phyloP scores from a whole-genome alignment of 202 grass and related monocot genomes.

The Setaria viridis region DNA sequence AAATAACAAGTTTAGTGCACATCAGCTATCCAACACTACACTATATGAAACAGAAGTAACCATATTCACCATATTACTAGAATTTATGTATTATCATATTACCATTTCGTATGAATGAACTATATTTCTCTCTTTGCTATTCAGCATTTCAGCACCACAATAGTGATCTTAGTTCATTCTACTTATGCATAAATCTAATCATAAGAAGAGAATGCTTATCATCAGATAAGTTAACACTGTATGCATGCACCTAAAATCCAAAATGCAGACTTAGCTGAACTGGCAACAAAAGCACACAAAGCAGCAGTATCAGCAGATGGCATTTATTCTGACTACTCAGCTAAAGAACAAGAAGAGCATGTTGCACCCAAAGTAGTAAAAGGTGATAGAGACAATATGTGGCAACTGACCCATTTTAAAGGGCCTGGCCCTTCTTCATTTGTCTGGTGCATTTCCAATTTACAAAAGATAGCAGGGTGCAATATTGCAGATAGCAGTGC shows the following conservation, averaged over 20 bases:
- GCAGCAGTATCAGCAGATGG: slow-evolving; percentile 33
- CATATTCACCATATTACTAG: slow-evolving; percentile 14
- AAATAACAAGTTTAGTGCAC: slow-evolving; percentile 1
- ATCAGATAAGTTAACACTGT: slow-evolving; percentile 16
- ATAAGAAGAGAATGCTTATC: slow-evolving; percentile 20
- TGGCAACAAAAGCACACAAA: slow-evolving; percentile 1
- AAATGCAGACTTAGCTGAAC: slow-evolving; percentile 34
- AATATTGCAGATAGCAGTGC: slow-evolving; percentile 85
- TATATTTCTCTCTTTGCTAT: slow-evolving; percentile 19
- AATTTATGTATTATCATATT: background rate
- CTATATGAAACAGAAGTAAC: background rate
- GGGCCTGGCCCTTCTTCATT: slow-evolving; percentile 70
- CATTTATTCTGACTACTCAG: slow-evolving; percentile 16
- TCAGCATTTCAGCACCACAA: background rate
- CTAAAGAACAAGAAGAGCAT: slow-evolving; percentile 25
- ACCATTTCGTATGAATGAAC: background rate
- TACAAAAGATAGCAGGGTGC: slow-evolving; percentile 73
- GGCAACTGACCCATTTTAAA: slow-evolving; percentile 89
- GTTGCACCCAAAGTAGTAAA: slow-evolving; percentile 20
- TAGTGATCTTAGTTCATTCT: slow-evolving; percentile 8
- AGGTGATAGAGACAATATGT: slow-evolving; percentile 14
- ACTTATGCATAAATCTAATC: slow-evolving; percentile 15
- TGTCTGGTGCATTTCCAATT: slow-evolving; percentile 75
- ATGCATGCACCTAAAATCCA: slow-evolving; percentile 20
- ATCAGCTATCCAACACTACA: background rate